A percentile compares a stretch with the other conserved stretches of the same genome.
Conservation (phyloP, 805 yeast genomes). For the Torulaspora gathmanii region DNA sequence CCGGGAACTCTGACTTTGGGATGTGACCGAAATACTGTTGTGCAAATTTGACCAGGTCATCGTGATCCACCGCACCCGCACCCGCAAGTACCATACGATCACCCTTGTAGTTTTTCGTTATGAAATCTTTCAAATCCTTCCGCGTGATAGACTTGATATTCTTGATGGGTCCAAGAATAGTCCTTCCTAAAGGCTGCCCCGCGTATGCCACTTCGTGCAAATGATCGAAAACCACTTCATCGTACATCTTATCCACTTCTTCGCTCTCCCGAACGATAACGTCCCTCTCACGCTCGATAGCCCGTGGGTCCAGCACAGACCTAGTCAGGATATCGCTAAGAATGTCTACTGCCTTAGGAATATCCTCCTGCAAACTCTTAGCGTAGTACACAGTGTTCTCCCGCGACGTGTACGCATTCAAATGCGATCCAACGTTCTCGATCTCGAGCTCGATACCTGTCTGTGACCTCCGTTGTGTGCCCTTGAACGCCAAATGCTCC, state of each 20-base stretch:
- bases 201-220: constrained; percentile 87
- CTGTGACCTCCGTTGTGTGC: constrained; percentile 79
- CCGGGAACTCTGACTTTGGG: constrained; percentile 45
- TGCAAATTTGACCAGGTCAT: constrained; percentile 72
- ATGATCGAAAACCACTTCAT: constrained; percentile 96
- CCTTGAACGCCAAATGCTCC: constrained; percentile 95
- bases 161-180: constrained; percentile 90
- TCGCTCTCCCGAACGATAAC: constrained; percentile 95
- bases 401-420: constrained; percentile 97
- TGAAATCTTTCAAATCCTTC: constrained; percentile 72
- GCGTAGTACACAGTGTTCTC: constrained; percentile 98
- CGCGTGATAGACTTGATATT: constrained; percentile 77
- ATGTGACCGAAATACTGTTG: constrained; percentile 70
- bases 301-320: constrained; percentile 73
- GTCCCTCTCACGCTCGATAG: constrained; percentile 93
- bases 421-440: constrained; percentile 93
- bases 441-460: constrained; percentile 82
- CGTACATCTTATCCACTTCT: constrained; percentile 97
- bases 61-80: constrained; percentile 90
- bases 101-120: constrained; percentile 82
- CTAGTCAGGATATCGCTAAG: constrained; percentile 83
- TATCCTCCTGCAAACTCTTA: constrained; percentile 73
- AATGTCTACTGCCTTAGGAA: constrained; percentile 81
- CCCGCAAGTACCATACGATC: constrained; percentile 98
- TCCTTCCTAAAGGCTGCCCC: constrained; percentile 91